Base-by-base conservation (phyloP, 2,329 filamentous ascomycete species). In the Parasarocladium wereldwijsianum region DNA sequence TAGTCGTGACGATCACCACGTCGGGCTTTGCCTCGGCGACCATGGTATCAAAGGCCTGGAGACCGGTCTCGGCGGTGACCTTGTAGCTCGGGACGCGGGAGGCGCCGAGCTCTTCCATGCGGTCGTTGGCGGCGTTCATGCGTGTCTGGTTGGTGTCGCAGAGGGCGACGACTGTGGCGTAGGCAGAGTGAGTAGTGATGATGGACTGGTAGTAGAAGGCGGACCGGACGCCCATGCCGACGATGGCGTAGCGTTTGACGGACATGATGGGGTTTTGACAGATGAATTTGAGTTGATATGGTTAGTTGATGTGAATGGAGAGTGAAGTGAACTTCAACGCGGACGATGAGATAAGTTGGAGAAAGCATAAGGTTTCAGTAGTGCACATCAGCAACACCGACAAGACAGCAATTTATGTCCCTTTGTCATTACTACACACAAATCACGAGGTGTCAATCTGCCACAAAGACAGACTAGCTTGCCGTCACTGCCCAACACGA, bases 1-100 rank as follows among this genome's bases (percentile, higher is more conserved):
- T 63, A 0, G 60, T 64, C 3, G 60, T 64, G 15, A 64, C 52
- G 26, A 64, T 62, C 10, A 64, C 50, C 31, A 56, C 56, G 34
- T 64, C 57, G 2, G 60, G 58, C 23, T 50, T 52, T 3, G 54
- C 56, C 27, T 63, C 59, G 16, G 45, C 29, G 26, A 58, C 51
- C 60, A 64, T 64, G 18, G 44, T 49, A 37, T 62, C 58, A 33
- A 64, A 64, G 32, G 59, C 53, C 1, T 39, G 32, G 5, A 57
- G 55, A n/a, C n/a, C n/a, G n/a, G n/a, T n/a, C n/a, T n/a, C n/a
- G n/a, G n/a, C n/a, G n/a, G n/a, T n/a, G n/a, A n/a, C n/a, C 29
- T 54, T 52, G 43, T 59, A 64, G 0, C 56, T 62, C 2, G 57
- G 58, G 4, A 62, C 38, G 3, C 34, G 35, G 5, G 39, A 33